These are phyloP conservation scores for Oenanthe sinensis DNA, from an alignment of 129 eudicot species.

Conservation along the genomic window DNA sequence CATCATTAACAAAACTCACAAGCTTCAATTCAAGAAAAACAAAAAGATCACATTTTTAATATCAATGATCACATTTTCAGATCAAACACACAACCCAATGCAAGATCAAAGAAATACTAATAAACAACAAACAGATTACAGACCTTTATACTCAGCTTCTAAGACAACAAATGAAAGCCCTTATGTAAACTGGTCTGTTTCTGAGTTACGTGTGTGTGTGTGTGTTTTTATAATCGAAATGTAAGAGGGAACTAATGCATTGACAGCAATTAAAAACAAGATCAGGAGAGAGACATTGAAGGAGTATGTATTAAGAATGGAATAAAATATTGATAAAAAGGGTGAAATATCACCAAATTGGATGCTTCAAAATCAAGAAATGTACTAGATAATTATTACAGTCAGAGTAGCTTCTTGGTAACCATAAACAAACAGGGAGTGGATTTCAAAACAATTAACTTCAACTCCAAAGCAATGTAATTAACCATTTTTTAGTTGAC, in stretches of 20 bases:
- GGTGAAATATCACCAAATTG: neutral
- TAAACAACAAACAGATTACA: neutral
- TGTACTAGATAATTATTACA: neutral
- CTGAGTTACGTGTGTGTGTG: neutral
- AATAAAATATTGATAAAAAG: neutral
- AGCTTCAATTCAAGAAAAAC: neutral
- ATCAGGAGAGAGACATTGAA: neutral
- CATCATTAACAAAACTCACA: neutral
- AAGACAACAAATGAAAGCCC: neutral
- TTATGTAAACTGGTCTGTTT: neutral
- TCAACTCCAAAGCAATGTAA: neutral
- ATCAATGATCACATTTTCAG: neutral
- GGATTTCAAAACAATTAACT: no score
- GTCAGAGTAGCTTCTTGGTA: neutral
- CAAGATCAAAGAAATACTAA: neutral
- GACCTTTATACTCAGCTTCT: neutral
- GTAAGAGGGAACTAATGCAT: neutral
- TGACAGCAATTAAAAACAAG: neutral
- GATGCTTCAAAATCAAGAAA: conserved; percentile 20
- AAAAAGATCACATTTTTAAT: neutral
- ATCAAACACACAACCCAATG: neutral
- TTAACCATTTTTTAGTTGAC: no score
- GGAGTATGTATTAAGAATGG: neutral
- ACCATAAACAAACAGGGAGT: neutral
- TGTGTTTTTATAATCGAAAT: neutral